phyloP scores from a whole-genome alignment of 805 yeast genomes.

The Candida montana region DNA sequence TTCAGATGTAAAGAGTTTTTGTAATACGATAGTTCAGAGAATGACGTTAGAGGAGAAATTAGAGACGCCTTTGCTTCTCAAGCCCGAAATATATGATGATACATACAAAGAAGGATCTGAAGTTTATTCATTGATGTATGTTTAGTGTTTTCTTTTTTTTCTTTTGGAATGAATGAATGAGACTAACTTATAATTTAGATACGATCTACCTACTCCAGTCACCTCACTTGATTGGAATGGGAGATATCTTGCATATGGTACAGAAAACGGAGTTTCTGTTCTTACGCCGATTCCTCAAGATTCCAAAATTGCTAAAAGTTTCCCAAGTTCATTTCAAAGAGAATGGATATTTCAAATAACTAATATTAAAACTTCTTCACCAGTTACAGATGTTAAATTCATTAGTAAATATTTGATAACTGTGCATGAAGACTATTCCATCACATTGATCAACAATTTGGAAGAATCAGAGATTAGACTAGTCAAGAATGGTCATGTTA shows the following conservation, averaged over 20 bases:
- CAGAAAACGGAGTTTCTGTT: constrained; percentile 19
- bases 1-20: neutral
- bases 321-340: constrained; percentile 21
- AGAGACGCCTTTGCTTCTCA: constrained; percentile 18
- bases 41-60: constrained; percentile 3
- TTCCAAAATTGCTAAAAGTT: constrained; percentile 19
- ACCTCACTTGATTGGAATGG: constrained; percentile 23
- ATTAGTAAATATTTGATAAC: constrained; percentile 18
- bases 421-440: constrained; percentile 17
- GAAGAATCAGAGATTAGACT: constrained; percentile 13
- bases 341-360: constrained; percentile 22
- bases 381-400: constrained; percentile 16
- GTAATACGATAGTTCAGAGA: neutral
- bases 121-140: constrained; percentile 20
- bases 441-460: constrained; percentile 19
- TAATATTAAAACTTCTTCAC: constrained; percentile 8
- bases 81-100: constrained; percentile 21
- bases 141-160: neutral
- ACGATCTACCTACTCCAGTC: constrained; percentile 17
- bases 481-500: constrained; percentile 14
- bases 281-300: constrained; percentile 21
- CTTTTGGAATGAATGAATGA: too few species aligned
- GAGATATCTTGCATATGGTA: constrained; percentile 16
- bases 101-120: constrained; percentile 15
- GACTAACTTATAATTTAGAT: constrained; percentile 7